Conservation (phyloP, 768 basidiomycete genomes). For the Boletus speciosus region DNA sequence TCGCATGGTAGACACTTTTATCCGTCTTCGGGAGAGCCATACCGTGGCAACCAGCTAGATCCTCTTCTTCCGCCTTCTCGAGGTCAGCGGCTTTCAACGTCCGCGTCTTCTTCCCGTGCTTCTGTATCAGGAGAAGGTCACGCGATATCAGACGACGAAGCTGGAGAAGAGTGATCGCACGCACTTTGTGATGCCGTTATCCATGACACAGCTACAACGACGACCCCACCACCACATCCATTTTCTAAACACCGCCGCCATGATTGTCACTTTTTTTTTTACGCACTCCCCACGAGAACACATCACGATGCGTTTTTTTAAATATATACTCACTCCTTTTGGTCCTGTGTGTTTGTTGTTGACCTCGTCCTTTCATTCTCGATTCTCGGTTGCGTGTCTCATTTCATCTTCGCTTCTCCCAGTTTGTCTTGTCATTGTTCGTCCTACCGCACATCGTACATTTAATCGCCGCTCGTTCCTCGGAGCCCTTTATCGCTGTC, state of each 20-base stretch:
- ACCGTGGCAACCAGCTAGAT: slow-evolving; percentile 11
- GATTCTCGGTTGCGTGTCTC: slow-evolving; percentile 1
- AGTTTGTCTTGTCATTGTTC: neutral
- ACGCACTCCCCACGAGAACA: slow-evolving; percentile 23
- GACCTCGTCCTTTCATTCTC: neutral
- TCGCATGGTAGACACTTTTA: slow-evolving; percentile 12
- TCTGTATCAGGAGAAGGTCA: slow-evolving; percentile 14
- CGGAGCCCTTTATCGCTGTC: slow-evolving; percentile 7
- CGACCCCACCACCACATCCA: neutral
- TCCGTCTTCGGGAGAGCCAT: slow-evolving; percentile 15
- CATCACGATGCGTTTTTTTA: slow-evolving; percentile 18
- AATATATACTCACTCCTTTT: neutral
- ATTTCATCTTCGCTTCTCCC: neutral
- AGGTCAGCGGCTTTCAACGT: slow-evolving; percentile 11
- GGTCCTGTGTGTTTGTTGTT: neutral
- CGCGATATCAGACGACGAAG: slow-evolving; percentile 20
- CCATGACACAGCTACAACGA: neutral
- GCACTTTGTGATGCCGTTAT: slow-evolving; percentile 17
- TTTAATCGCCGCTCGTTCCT: slow-evolving; percentile 19
- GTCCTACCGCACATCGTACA: slow-evolving; percentile 19
- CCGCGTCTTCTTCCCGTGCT: slow-evolving; percentile 10
- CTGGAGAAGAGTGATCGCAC: slow-evolving; percentile 14
- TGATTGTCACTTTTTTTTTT: slow-evolving; percentile 16
- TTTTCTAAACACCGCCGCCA: slow-evolving; percentile 9
- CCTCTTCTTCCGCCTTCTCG: slow-evolving; percentile 15